Evolutionary conservation across 2,329 filamentous ascomycete genomes (phyloP), one percentile per base, ranked within the genome.

Genomic region (Venturiaceae sp.): DNA sequence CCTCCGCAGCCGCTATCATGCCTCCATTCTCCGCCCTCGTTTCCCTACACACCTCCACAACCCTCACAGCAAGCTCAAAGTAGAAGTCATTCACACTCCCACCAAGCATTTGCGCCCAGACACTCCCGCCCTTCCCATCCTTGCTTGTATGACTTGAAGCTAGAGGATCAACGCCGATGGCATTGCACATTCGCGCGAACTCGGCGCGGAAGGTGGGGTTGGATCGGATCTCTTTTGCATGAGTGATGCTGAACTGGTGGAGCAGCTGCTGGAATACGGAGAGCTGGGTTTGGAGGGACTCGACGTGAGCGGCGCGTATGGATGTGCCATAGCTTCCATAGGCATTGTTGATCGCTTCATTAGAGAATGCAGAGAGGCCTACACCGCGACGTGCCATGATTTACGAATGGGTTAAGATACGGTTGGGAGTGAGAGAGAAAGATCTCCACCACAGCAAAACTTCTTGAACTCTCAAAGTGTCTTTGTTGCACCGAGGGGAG

Each of bases 181-280:
- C 91, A 67, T 91, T 85, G 75, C 94, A 99, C 94, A 99, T 99
- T 71, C 92, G 90, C 3, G 94, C 92, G 69, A 99, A 99, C 74
- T 99, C 92, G 34, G 92, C 91, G 61, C 94, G 90, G 73, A 99
- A 99, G 8, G 84, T 87, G 5, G 94, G 94, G 71, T 97, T 92
- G 2, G 91, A 95, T 63, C 92, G 92, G 61, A 99, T 99, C 67
- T 96, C 94, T 69, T 92, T 91, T 65, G 88, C 89, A 79, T 99
- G 94, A 54, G 92, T 95, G 68, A 92, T 82, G 47, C 92, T 90
- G 74, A 99, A 99, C 73, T 95, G 91, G 75, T 96, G 91, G 5
- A 99, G 84, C 11, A 96, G 82, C 19, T 90, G 94, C 68, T 95
- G 91, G 80, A 99, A 99, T 68, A 97, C 92, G 64, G 91, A 87